Conservation (phyloP, 225 moss, liverwort and hornwort genomes). For the Physcomitrium patens region DNA sequence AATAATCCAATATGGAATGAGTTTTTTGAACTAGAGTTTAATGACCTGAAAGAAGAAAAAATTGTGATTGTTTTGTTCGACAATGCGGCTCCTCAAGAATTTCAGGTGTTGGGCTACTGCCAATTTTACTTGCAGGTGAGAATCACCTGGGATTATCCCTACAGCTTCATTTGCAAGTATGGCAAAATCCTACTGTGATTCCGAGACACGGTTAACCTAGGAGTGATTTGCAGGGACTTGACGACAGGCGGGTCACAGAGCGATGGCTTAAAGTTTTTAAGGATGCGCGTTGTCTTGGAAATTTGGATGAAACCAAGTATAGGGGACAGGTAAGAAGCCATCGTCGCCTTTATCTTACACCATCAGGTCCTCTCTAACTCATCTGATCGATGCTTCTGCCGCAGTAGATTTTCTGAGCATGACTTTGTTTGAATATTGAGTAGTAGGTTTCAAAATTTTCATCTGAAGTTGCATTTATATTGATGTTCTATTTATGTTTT, state of each 20-base stretch:
- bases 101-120: conserved; percentile 79
- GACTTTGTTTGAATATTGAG: neutral
- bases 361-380: neutral
- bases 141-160: conserved; percentile 8
- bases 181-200: neutral
- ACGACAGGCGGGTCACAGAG: conserved; percentile 65
- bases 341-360: neutral
- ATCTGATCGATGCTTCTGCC: neutral
- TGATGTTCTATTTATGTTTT: conserved; percentile 2
- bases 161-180: conserved; percentile 7
- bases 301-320: conserved; percentile 61
- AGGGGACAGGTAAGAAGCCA: conserved; percentile 73
- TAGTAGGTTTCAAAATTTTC: neutral
- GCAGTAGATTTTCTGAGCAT: neutral
- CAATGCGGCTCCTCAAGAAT: conserved; percentile 68
- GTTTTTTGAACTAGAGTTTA: conserved; percentile 86
- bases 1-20: conserved; percentile 91
- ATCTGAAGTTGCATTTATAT: neutral
- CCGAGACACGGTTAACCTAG: conserved; percentile 16
- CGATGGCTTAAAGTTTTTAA: conserved; percentile 78
- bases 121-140: conserved; percentile 76
- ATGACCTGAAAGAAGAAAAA: conserved; percentile 73
- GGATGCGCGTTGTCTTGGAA: conserved; percentile 58
- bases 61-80: conserved; percentile 72
- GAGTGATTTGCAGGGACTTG: conserved; percentile 60